phyloP scores from a whole-genome alignment of 371 early-diverging fungal genomes.

The Actinomortierella wolfii region DNA sequence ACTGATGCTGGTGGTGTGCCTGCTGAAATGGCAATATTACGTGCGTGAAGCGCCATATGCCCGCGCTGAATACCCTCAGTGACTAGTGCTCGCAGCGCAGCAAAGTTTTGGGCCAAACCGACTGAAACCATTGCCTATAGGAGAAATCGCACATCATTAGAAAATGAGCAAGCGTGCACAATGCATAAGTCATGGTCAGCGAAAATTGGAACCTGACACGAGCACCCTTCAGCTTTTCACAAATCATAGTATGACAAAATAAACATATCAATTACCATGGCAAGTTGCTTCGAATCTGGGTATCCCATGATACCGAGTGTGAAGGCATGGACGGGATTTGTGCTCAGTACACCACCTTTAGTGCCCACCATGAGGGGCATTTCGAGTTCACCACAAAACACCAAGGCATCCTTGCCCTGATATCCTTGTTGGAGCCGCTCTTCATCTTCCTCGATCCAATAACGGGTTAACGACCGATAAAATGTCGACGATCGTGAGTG shows the following conservation, averaged over 20 bases:
- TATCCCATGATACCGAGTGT: conserved; percentile 64
- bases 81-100: conserved; percentile 68
- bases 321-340: conserved; percentile 66
- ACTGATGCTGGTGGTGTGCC: conserved; percentile 68
- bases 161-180: no score
- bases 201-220: no score
- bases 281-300: conserved; percentile 61
- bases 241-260: background rate
- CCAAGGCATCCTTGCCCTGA: conserved; percentile 33
- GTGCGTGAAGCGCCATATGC: conserved; percentile 69
- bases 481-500: conserved; percentile 15
- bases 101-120: conserved; percentile 77
- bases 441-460: conserved; percentile 63
- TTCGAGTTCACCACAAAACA: conserved; percentile 69
- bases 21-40: conserved; percentile 72
- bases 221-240: no score
- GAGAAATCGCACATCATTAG: background rate
- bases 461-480: conserved; percentile 64
- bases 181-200: no score
- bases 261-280: conserved; percentile 49
- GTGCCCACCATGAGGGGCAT: conserved; percentile 73
- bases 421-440: conserved; percentile 21
- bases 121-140: conserved; percentile 59
- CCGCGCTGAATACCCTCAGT: conserved; percentile 77
- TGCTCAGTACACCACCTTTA: conserved; percentile 69